A percentile compares a stretch with the other conserved stretches of the same genome.
These are phyloP conservation scores for Candida chauliodis DNA, from an alignment of 805 yeast genomes.

Conservation along the genomic window DNA sequence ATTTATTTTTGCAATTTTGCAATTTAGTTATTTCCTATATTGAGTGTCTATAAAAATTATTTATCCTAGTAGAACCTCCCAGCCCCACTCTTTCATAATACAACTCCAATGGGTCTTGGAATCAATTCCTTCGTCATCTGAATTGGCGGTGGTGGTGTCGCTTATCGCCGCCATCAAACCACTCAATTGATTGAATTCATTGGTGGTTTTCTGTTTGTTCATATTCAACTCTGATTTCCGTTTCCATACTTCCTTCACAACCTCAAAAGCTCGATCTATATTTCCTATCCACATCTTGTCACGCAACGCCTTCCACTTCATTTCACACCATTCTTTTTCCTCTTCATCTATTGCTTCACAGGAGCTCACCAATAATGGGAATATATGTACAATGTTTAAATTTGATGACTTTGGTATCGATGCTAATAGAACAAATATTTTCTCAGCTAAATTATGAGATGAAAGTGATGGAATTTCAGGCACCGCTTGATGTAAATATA, in stretches of 20 bases:
- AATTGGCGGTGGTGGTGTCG: constrained; percentile 15
- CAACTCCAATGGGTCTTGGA: constrained; percentile 63
- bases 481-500: constrained; percentile 66
- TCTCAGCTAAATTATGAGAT: constrained; percentile 56
- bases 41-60: no score
- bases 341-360: constrained; percentile 61
- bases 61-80: constrained; percentile 64
- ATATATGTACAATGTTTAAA: constrained; percentile 57
- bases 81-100: constrained; percentile 72
- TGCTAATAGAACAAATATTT: constrained; percentile 55
- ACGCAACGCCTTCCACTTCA: constrained; percentile 53
- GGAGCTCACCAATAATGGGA: constrained; percentile 61
- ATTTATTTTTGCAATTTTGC: no score
- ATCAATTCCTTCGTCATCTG: constrained; percentile 26
- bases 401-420: constrained; percentile 59
- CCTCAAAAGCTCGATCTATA: constrained; percentile 62
- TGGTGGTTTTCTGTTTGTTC: constrained; percentile 15
- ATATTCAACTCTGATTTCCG: constrained; percentile 44
- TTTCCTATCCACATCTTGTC: constrained; percentile 63
- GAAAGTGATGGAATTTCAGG: constrained; percentile 60
- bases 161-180: constrained; percentile 41
- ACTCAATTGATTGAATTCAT: constrained; percentile 28
- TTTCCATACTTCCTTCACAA: constrained; percentile 69
- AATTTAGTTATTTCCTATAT: no score
- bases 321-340: constrained; percentile 59